Percentiles rank a stretch among this genome's conserved stretches.
Conservation (phyloP, 2,329 filamentous ascomycete genomes). For the Sporothrix humicola region DNA sequence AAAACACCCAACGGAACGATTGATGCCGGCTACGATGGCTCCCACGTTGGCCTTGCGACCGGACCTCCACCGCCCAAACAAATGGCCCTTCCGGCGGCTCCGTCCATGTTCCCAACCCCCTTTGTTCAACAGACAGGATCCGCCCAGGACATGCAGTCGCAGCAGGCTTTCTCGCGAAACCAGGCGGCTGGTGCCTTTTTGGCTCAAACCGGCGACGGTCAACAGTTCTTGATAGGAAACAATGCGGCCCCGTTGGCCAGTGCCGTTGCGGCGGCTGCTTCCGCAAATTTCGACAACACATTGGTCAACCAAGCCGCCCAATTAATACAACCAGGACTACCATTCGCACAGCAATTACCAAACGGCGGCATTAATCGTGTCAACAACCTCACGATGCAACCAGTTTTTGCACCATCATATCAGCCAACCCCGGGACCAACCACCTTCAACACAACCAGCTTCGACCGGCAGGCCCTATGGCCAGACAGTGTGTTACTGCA, state of each 20-base stretch:
- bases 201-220: background rate
- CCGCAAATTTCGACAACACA: constrained; percentile 11
- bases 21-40: constrained; percentile 88
- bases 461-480: constrained; percentile 49
- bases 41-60: constrained; percentile 71
- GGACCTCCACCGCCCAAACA: constrained; percentile 83
- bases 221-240: background rate
- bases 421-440: constrained; percentile 49
- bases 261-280: constrained; percentile 35
- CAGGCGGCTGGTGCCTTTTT: background rate
- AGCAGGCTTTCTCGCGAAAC: background rate
- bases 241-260: background rate
- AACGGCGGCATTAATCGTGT: constrained; percentile 35
- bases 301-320: constrained; percentile 25
- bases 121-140: constrained; percentile 37
- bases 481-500: constrained; percentile 45
- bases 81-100: constrained; percentile 70
- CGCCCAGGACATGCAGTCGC: background rate
- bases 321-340: background rate
- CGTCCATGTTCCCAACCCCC: constrained; percentile 46
- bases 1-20: constrained; percentile 96
- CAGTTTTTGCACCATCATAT: constrained; percentile 43
- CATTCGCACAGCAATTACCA: constrained; percentile 17
- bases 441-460: constrained; percentile 49
- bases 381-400: constrained; percentile 40